phyloP scores from a whole-genome alignment of 495 filamentous ascomycete genomes.

The Penicillium taxi region DNA sequence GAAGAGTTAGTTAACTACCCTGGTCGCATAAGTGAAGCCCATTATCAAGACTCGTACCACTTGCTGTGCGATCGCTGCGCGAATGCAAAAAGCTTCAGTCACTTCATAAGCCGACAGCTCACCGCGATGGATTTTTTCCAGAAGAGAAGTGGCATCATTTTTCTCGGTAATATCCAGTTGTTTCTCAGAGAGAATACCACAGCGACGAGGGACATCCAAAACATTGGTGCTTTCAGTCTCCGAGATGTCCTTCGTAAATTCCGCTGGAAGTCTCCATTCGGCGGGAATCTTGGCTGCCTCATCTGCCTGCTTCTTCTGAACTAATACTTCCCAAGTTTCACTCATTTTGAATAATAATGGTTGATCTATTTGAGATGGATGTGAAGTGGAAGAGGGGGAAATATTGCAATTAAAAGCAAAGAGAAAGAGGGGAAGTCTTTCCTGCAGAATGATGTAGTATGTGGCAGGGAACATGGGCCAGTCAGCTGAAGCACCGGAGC shows the following conservation, averaged over 20 bases:
- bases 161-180: constrained; percentile 51
- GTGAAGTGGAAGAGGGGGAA: too few species aligned
- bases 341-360: constrained; percentile 17
- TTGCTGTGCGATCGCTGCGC: constrained; percentile 49
- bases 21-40: neutral
- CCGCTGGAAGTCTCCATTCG: constrained; percentile 28
- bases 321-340: constrained; percentile 17
- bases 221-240: constrained; percentile 13
- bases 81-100: constrained; percentile 46
- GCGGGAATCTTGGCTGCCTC: constrained; percentile 35
- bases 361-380: too few species aligned
- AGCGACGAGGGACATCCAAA: constrained; percentile 29
- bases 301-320: constrained; percentile 29
- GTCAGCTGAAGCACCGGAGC: too few species aligned
- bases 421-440: too few species aligned
- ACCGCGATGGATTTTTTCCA: constrained; percentile 4
- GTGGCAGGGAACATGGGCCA: too few species aligned
- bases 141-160: constrained; percentile 38
- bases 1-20: neutral
- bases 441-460: too few species aligned
- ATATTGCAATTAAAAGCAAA: too few species aligned
- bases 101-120: constrained; percentile 27
- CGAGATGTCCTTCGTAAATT: constrained; percentile 9
- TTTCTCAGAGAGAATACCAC: constrained; percentile 37
- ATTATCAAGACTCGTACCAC: constrained; percentile 21